A percentile compares a stretch with the other conserved stretches of the same genome.
Conservation (phyloP, 78 protist genomes). For the Dictyostelium capitatum region DNA sequence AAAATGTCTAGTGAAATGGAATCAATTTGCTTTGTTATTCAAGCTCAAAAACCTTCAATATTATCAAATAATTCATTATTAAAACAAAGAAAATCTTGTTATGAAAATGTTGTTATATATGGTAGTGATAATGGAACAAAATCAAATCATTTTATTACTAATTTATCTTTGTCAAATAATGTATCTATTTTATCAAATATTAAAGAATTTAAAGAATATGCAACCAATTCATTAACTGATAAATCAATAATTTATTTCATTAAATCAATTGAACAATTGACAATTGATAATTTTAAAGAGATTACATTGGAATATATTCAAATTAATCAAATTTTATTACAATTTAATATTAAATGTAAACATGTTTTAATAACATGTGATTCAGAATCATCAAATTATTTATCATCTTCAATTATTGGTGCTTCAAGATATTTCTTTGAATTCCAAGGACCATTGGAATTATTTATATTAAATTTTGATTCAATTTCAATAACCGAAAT, state of each 20-base stretch:
- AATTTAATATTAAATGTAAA: neutral
- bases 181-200: neutral
- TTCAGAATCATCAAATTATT: neutral
- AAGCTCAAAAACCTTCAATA: neutral
- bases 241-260: neutral
- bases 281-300: neutral
- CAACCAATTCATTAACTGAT: neutral
- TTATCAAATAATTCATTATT: neutral
- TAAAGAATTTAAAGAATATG: neutral
- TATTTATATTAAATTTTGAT: neutral
- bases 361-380: constrained; percentile 10
- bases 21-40: neutral
- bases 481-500: neutral
- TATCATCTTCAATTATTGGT: neutral
- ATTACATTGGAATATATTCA: constrained; percentile 31
- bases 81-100: no score
- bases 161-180: neutral
- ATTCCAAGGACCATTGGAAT: neutral
- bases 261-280: neutral
- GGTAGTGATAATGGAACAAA: no score
- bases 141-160: neutral
- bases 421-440: constrained; percentile 2
- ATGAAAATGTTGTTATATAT: neutral
- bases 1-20: neutral
- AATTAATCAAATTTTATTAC: constrained; percentile 23